These are phyloP conservation scores for Phaeosphaeria sp. DNA, from an alignment of 2,329 filamentous ascomycete genomes.

Conservation along the genomic window DNA sequence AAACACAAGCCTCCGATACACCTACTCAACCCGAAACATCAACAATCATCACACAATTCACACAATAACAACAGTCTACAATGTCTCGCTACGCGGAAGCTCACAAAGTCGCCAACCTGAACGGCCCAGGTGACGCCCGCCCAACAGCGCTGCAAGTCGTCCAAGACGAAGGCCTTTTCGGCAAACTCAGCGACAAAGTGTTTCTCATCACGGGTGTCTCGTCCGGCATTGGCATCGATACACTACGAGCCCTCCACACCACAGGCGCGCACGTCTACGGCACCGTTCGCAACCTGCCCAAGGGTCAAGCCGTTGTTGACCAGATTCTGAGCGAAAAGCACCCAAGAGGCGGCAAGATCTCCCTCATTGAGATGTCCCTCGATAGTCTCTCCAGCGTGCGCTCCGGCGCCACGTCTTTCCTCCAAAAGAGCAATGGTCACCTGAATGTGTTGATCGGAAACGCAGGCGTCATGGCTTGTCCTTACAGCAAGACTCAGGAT, in stretches of 20 bases:
- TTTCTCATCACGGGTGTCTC: constrained; percentile 35
- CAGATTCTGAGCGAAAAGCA: constrained; percentile 7
- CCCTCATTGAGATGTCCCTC: constrained; percentile 27
- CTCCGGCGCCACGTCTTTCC: constrained; percentile 8
- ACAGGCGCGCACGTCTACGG: constrained; percentile 56
- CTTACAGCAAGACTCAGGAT: constrained; percentile 26
- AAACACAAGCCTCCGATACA: not conserved
- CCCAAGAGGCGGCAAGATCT: constrained; percentile 7
- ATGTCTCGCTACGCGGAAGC: constrained; percentile 6
- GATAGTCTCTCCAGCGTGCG: constrained; percentile 16
- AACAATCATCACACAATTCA: not conserved
- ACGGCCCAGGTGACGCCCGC: constrained; percentile 49
- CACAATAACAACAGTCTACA: not conserved
- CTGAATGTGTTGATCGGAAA: constrained; percentile 36
- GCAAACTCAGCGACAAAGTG: constrained; percentile 36
- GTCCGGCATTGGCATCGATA: constrained; percentile 35
- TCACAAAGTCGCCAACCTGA: constrained; percentile 3
- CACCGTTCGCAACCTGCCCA: constrained; percentile 50
- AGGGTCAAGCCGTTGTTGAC: constrained; percentile 12
- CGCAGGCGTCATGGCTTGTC: constrained; percentile 43
- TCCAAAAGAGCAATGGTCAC: constrained; percentile 4
- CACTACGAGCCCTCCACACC: constrained; percentile 48
- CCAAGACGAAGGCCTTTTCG: constrained; percentile 45
- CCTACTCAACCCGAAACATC: not conserved
- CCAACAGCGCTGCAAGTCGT: constrained; percentile 52